Conservation (phyloP, 257 asterid genomes). For the Solanum sitiens region DNA sequence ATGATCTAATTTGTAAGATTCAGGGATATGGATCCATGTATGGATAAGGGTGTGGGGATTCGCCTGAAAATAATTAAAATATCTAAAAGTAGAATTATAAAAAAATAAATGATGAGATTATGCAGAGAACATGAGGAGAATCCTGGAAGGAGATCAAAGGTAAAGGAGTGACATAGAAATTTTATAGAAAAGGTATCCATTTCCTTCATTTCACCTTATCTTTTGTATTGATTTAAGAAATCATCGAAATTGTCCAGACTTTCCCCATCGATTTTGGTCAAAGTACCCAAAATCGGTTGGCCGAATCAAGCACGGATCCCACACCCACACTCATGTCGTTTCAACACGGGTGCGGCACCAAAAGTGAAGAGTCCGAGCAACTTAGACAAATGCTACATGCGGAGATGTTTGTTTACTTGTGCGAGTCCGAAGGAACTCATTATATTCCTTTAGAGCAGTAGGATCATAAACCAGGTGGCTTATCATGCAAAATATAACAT, state of each 20-base stretch:
- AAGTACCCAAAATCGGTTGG: neutral
- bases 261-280: neutral
- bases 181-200: neutral
- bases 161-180: neutral
- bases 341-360: neutral
- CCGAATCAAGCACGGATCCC: neutral
- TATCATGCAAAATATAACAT: too few species aligned
- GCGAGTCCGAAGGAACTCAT: neutral
- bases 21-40: neutral
- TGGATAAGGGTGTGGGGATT: neutral
- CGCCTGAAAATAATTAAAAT: neutral
- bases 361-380: neutral
- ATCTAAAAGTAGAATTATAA: neutral
- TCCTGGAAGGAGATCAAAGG: neutral
- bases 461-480: too few species aligned
- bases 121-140: neutral
- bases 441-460: too few species aligned
- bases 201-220: neutral
- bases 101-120: neutral
- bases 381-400: neutral
- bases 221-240: neutral
- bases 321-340: neutral
- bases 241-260: neutral
- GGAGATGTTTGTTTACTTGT: neutral
- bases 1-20: neutral